Evolutionary conservation across 2,329 filamentous ascomycete genomes (phyloP), one percentile per base, ranked within the genome.

Genomic region (Aureobasidium mangrovei): DNA sequence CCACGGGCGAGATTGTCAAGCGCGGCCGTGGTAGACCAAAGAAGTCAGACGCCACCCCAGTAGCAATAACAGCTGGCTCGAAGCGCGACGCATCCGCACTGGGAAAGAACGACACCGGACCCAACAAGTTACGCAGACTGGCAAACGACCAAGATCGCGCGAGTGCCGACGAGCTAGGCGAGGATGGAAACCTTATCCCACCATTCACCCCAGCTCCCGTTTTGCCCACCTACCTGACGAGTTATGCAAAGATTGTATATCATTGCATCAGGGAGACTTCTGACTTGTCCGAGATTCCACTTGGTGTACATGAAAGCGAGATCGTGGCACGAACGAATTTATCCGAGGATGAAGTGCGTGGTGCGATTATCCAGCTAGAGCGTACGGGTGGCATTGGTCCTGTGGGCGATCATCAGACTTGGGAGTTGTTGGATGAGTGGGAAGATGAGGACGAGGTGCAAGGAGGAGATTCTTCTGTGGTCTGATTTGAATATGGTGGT

Each of bases 191-290:
- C 33, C 28, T 33, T 36, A 18, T 29, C 33, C 36, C 47, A 32
- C 47, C 47, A 6, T 42, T 42, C 38, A 51, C 47, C 47, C 10
- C 36, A 41, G 29, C 36, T 51, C 39, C 42, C 36, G 47, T 51
- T 51, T 18, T 18, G 3, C 47, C 47, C 12, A 51, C 47, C 42
- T 51, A 51, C 47, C 28, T 51, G 8, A 41, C 47, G 8, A 51
- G 47, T n/a, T n/a, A 41, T 28, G 36, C 47, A 7, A 51, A 35
- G n/a, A 29, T 42, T 27, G 24, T 51, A 9, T 51, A 51, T 29
- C 47, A 51, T 10, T 41, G 47, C 18, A 33, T 51, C 36, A 18
- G 7, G 9, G 36, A 39, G 35, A 24, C 36, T 33, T 27, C n/a
- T 33, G 46, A 39, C 8, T 38, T 2, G 36, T 8, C 18, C 29